These are phyloP conservation scores for Podospora appendiculata DNA, from an alignment of 495 filamentous ascomycete genomes.

Conservation along the genomic window DNA sequence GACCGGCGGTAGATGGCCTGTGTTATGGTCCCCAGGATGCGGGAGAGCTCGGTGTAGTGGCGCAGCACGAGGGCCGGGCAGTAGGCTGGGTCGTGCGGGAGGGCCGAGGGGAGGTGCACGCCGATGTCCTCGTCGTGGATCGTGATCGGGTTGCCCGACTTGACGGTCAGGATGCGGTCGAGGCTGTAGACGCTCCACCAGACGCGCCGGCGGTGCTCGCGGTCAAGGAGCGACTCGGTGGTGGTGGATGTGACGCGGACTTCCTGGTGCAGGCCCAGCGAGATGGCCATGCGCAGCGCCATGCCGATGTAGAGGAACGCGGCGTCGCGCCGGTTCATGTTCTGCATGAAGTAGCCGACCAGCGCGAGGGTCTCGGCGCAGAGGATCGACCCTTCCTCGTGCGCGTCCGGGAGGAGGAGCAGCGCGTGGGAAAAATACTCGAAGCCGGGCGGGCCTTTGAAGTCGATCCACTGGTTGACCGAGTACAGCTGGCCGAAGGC, in stretches of 20 bases:
- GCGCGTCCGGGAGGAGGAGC: conserved; percentile 40
- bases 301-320: conserved; percentile 45
- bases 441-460: conserved; percentile 42
- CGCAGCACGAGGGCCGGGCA: conserved; percentile 40
- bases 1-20: conserved; percentile 40
- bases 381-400: conserved; percentile 43
- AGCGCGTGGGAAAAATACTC: conserved; percentile 42
- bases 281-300: conserved; percentile 45
- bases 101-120: conserved; percentile 28
- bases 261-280: conserved; percentile 43
- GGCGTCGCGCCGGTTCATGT: conserved; percentile 41
- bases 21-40: conserved; percentile 37
- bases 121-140: conserved; percentile 45
- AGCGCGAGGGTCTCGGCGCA: conserved; percentile 45
- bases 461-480: conserved; percentile 43
- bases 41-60: conserved; percentile 39
- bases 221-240: conserved; percentile 3
- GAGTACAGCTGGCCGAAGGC: conserved; percentile 48
- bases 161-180: conserved; percentile 40
- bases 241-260: conserved; percentile 12
- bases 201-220: conserved; percentile 38
- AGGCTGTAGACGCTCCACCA: conserved; percentile 49
- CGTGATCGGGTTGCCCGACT: conserved; percentile 43
- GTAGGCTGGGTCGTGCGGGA: conserved; percentile 17
- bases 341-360: conserved; percentile 47